Evolutionary conservation across 495 filamentous ascomycete genomes (phyloP).

Genomic region (Talaromyces liani): DNA sequence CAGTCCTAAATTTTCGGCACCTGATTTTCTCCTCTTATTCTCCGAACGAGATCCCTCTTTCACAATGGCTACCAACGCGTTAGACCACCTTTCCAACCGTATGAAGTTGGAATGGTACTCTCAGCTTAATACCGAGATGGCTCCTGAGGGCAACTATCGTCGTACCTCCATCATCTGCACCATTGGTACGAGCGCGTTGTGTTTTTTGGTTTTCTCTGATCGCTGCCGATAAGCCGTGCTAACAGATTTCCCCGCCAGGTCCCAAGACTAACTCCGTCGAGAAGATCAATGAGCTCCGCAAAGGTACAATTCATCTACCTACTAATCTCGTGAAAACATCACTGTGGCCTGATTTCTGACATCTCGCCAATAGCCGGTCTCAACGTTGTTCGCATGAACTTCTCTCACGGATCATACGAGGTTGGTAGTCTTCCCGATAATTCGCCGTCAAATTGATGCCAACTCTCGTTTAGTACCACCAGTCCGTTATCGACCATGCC

Average conservation of each 20-base stretch:
- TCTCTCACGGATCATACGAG: constrained; percentile 94
- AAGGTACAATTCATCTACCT: constrained; percentile 32
- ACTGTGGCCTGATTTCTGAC: not conserved
- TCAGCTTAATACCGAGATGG: constrained; percentile 69
- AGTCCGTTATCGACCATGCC: constrained; percentile 93
- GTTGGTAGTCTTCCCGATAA: constrained; percentile 31
- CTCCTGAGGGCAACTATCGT: constrained; percentile 78
- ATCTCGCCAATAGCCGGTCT: constrained; percentile 57
- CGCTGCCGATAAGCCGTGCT: not conserved
- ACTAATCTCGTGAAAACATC: not conserved
- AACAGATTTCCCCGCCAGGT: constrained; percentile 32
- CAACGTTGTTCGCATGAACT: constrained; percentile 99
- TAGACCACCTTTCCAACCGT: constrained; percentile 68
- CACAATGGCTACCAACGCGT: constrained; percentile 32
- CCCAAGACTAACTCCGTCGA: constrained; percentile 98
- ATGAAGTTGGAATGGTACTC: constrained; percentile 92
- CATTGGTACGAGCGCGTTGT: constrained; percentile 57
- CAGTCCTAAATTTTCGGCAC: not conserved
- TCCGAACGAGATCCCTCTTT: constrained; percentile 6
- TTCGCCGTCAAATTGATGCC: constrained; percentile 15
- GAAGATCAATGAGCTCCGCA: constrained; percentile 88
- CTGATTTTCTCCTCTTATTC: not conserved
- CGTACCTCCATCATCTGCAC: constrained; percentile 98
- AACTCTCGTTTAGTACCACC: constrained; percentile 55
- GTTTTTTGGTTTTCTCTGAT: constrained; percentile 7